Percentiles rank a stretch among this genome's conserved stretches.
Conservation (phyloP, 768 basidiomycete species). For the Xanthoconium stramineum region DNA sequence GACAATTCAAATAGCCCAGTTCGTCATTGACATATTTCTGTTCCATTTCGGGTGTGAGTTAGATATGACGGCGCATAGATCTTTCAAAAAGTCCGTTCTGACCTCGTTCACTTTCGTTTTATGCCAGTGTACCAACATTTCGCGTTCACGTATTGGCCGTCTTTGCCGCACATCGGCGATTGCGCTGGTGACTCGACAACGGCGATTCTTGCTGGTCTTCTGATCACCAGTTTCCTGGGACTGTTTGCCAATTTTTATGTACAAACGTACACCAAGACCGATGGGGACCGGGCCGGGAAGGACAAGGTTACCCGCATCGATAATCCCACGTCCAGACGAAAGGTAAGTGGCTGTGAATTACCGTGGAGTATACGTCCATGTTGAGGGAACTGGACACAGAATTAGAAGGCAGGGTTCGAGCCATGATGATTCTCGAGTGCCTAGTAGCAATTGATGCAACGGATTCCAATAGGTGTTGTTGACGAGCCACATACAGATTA, state of each 20-base stretch:
- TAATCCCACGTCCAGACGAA: not conserved
- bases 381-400: not conserved
- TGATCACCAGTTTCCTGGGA: slow-evolving; percentile 21
- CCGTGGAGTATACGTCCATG: not conserved
- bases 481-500: no score
- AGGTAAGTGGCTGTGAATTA: slow-evolving; percentile 1
- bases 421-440: not conserved
- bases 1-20: slow-evolving; percentile 27
- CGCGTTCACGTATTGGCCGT: slow-evolving; percentile 24
- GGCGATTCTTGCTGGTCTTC: slow-evolving; percentile 14
- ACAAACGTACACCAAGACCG: slow-evolving; percentile 18
- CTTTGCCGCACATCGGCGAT: slow-evolving; percentile 25
- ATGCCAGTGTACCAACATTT: slow-evolving; percentile 25
- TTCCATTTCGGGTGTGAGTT: slow-evolving; percentile 25
- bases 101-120: not conserved
- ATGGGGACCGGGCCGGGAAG: not conserved
- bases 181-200: slow-evolving; percentile 21
- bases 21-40: slow-evolving; percentile 20
- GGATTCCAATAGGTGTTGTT: no score
- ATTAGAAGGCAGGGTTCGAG: not conserved
- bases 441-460: not conserved
- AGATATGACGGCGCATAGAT: not conserved
- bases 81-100: not conserved
- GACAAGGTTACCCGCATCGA: not conserved
- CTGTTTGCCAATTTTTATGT: slow-evolving; percentile 27